Conservation (phyloP, 2,329 filamentous ascomycete species). For the Colletotrichum kahawae region DNA sequence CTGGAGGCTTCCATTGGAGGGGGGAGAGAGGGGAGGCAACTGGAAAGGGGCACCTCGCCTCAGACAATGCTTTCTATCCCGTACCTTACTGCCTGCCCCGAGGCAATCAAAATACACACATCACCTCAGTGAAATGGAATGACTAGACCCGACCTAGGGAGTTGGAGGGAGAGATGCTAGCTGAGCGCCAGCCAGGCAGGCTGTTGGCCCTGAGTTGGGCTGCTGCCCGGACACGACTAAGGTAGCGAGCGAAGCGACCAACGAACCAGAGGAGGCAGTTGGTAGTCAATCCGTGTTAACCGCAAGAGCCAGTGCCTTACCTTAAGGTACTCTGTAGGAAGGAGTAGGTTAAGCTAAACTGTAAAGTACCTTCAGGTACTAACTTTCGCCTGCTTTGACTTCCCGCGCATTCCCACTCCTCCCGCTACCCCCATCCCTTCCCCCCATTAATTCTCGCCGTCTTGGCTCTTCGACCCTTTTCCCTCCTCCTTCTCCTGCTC, state of each 20-base stretch:
- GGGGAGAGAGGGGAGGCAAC: not conserved
- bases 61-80: not conserved
- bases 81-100: not conserved
- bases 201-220: not conserved
- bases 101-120: not conserved
- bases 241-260: not conserved
- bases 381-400: constrained; percentile 10
- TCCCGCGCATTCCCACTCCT: constrained; percentile 18
- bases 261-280: not conserved
- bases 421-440: constrained; percentile 12
- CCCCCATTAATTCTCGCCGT: not conserved
- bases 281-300: not conserved
- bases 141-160: not conserved
- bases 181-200: not conserved
- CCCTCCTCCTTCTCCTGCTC: not conserved
- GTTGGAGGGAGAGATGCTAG: not conserved
- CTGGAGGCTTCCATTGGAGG: not conserved
- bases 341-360: not conserved
- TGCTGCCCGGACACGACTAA: not conserved
- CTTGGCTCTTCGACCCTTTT: not conserved
- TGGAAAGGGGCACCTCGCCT: not conserved
- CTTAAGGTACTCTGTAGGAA: too few relatives aligned
- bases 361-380: not conserved
- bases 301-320: not conserved
- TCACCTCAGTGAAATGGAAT: not conserved